Conservation (phyloP, 176 grass and related monocot species). For the Miscanthus lutarioriparius region DNA sequence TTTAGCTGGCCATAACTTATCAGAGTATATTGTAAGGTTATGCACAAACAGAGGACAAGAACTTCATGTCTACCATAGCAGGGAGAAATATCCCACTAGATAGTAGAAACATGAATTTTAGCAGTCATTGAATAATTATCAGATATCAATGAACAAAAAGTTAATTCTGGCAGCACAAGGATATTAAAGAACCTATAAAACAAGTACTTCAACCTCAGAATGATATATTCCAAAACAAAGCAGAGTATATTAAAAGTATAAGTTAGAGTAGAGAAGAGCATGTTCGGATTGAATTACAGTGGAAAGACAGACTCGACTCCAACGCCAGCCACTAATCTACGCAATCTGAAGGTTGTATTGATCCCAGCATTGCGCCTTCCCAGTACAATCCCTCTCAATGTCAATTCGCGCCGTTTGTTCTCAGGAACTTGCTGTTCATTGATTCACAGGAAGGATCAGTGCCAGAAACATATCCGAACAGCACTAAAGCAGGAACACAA, state of each 20-base stretch:
- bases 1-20: not conserved
- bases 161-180: not conserved
- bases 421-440: constrained; percentile 94
- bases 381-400: constrained; percentile 86
- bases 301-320: constrained; percentile 83
- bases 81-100: not conserved
- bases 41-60: constrained; percentile 4
- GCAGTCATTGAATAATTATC: not conserved
- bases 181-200: not conserved
- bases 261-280: not conserved
- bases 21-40: not conserved
- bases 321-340: constrained; percentile 76
- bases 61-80: not conserved
- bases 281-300: constrained; percentile 61
- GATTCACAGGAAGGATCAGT: constrained; percentile 7
- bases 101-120: not conserved
- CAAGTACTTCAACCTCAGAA: not conserved
- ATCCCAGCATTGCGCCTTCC: constrained; percentile 85
- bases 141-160: not conserved
- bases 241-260: not conserved
- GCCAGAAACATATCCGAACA: not conserved
- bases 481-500: not conserved
- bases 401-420: constrained; percentile 76
- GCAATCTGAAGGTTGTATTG: constrained; percentile 83
- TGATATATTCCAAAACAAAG: not conserved